Conservation (phyloP, 2,329 filamentous ascomycete genomes). For the Colletotrichum sp. region DNA sequence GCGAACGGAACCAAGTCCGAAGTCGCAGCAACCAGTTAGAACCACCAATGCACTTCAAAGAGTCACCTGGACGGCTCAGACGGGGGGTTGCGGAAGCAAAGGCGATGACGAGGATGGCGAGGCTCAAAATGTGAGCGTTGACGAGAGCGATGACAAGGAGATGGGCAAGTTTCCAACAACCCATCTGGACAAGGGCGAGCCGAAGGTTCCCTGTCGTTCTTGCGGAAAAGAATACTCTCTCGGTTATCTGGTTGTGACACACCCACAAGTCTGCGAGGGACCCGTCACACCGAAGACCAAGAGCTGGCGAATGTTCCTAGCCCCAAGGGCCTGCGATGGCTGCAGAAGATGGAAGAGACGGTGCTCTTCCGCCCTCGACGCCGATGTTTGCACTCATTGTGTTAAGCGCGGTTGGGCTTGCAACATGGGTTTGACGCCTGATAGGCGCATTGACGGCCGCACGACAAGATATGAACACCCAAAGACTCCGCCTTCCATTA, state of each 20-base stretch:
- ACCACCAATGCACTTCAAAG: background rate
- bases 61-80: background rate
- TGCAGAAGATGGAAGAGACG: background rate
- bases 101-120: background rate
- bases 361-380: background rate
- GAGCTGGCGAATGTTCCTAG: background rate
- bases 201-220: background rate
- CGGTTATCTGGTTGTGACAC: background rate
- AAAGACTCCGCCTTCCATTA: background rate
- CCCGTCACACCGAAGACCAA: background rate
- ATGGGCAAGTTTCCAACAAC: background rate
- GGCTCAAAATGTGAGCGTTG: background rate
- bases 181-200: background rate
- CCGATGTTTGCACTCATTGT: background rate
- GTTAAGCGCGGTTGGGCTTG: background rate
- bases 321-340: background rate
- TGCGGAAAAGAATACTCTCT: background rate
- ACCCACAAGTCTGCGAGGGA: background rate
- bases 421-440: background rate
- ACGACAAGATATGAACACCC: background rate
- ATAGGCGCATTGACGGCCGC: background rate
- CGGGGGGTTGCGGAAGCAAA: background rate
- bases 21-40: background rate
- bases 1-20: constrained; percentile 5
- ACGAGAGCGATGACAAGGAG: background rate